phyloP scores from a whole-genome alignment of 768 basidiomycete species.

The Lactarius hengduanensis region DNA sequence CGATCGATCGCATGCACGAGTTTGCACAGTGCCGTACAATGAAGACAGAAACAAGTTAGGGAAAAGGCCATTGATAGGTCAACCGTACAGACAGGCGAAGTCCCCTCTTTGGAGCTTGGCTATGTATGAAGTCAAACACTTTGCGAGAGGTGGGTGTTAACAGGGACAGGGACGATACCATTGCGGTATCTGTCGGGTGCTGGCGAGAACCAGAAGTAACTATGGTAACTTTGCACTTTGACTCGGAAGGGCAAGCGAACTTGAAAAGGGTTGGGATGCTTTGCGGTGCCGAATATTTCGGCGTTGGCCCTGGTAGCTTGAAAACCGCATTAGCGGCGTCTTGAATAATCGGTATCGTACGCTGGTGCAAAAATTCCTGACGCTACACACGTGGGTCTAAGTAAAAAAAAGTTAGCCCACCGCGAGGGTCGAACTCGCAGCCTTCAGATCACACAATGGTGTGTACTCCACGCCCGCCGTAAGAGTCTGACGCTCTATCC shows the following conservation, averaged over 20 bases:
- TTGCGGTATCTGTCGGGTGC: neutral
- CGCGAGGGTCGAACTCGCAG: slow-evolving; percentile 65
- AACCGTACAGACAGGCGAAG: too few species aligned
- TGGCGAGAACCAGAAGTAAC: neutral
- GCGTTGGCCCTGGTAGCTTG: too few species aligned
- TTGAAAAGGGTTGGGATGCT: too few species aligned
- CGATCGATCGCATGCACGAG: neutral
- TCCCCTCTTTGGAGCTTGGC: neutral
- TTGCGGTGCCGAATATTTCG: too few species aligned
- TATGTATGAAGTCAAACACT: neutral
- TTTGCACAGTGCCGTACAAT: too few species aligned
- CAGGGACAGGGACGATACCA: neutral
- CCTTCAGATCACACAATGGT: slow-evolving; percentile 46
- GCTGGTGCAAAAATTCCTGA: too few species aligned
- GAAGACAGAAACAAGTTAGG: too few species aligned
- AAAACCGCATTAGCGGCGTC: too few species aligned
- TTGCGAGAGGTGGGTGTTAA: neutral
- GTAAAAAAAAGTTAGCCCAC: slow-evolving; percentile 44
- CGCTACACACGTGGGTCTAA: neutral
- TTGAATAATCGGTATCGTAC: too few species aligned
- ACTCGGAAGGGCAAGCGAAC: too few species aligned
- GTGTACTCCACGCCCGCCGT: slow-evolving; percentile 29
- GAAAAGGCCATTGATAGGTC: too few species aligned
- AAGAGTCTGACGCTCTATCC: slow-evolving; percentile 69
- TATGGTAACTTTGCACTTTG: too few species aligned